Percentiles rank a stretch among this genome's conserved stretches.
Evolutionary conservation across 2,329 filamentous ascomycete genomes (phyloP).

Genomic region (Apiospora hydei): DNA sequence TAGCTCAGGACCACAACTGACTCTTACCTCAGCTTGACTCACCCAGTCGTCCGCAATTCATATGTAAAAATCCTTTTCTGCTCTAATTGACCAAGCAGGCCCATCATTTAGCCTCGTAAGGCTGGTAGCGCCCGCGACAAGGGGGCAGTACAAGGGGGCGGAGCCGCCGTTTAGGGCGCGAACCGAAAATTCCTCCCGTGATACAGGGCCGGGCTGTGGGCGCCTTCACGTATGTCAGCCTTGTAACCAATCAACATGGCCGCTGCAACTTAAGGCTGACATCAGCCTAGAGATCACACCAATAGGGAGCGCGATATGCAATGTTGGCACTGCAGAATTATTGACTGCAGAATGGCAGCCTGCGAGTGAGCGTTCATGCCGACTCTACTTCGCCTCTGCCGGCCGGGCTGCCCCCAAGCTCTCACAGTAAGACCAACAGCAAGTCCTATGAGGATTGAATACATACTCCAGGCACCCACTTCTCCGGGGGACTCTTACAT

Average conservation of each 20-base stretch:
- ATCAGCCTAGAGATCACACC: not conserved
- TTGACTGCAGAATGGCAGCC: not conserved
- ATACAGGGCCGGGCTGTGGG: not conserved
- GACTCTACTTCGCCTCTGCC: not conserved
- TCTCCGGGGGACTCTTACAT: not conserved
- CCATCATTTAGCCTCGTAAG: not conserved
- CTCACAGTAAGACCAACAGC: not conserved
- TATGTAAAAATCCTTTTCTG: not conserved
- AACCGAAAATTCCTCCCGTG: not conserved
- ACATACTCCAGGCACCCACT: not conserved
- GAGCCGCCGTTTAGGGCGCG: not conserved
- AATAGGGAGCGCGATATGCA: not conserved
- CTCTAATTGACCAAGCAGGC: not conserved
- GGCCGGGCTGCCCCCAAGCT: not conserved
- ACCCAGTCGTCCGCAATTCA: not conserved
- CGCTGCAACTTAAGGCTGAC: not conserved
- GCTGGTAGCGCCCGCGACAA: not conserved
- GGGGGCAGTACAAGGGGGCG: conserved; percentile 8
- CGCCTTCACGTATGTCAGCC: not conserved
- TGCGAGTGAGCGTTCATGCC: not conserved
- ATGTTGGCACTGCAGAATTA: not conserved
- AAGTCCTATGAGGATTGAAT: not conserved
- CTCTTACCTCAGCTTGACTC: conserved; percentile 9
- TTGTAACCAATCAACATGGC: not conserved
- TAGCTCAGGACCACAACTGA: not conserved